Conservation (phyloP, 192 early-diverging fungal species). For the Irineochytrium annulatum region DNA sequence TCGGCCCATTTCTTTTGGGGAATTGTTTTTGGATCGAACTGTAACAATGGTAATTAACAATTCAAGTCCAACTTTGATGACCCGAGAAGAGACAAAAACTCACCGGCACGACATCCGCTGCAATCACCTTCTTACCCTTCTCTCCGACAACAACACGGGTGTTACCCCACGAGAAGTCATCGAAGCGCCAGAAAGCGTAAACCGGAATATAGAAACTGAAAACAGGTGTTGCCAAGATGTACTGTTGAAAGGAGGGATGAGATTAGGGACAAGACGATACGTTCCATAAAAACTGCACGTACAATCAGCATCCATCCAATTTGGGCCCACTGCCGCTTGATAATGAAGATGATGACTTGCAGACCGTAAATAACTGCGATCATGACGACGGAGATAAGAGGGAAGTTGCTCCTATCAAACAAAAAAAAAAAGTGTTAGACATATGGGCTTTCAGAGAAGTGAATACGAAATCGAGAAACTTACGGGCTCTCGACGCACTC, state of each 20-base stretch:
- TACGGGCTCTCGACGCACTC: constrained; percentile 26
- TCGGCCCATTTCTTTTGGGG: constrained; percentile 84
- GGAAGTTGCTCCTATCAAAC: constrained; percentile 44
- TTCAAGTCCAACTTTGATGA: not conserved
- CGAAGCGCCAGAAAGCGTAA: constrained; percentile 99
- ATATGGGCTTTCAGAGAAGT: not conserved
- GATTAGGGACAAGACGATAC: not conserved
- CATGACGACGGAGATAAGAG: constrained; percentile 83
- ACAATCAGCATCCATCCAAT: constrained; percentile 94
- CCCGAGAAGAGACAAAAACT: constrained; percentile 26
- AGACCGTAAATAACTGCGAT: constrained; percentile 91
- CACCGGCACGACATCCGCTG: constrained; percentile 64
- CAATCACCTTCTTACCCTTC: constrained; percentile 53
- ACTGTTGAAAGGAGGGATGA: constrained; percentile 57
- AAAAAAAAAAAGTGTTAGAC: constrained; percentile 2
- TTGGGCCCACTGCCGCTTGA: constrained; percentile 75
- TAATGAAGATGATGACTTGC: constrained; percentile 89
- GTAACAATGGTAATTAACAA: not conserved
- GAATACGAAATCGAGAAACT: constrained; percentile 3
- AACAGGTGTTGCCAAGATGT: constrained; percentile 84
- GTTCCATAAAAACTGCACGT: not conserved
- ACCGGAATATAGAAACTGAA: constrained; percentile 69
- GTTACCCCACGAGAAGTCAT: constrained; percentile 99
- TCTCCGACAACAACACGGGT: constrained; percentile 93
- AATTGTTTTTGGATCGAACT: constrained; percentile 81